Base-by-base conservation (phyloP, 768 basidiomycete genomes). In the Leccinellum albellum region DNA sequence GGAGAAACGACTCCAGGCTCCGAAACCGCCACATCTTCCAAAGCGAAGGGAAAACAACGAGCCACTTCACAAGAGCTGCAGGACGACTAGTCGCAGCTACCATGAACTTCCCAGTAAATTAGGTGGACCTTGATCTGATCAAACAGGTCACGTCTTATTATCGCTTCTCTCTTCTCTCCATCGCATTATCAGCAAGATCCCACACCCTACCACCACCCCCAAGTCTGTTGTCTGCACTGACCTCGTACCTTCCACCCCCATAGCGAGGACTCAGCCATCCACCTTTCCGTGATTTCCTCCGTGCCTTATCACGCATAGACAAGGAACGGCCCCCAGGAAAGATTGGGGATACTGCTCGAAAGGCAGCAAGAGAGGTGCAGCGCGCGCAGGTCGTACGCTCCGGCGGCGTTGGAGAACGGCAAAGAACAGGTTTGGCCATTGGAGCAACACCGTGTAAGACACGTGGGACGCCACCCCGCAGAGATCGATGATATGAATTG, bases 311-410 rank as follows among this genome's bases (percentile, higher is more conserved):
- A 13, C 73, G 82, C 24, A 81, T 89, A 57, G 89, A 91, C 70
- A 76, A 77, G 55, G 80, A 78, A 58, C 78, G 88, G 6, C 86
- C 86, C 4, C 84, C 81, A 32, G 79, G 78, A 23, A 72, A 82
- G 70, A 79, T 89, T 20, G 86, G 88, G 10, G 87, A 88, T 56
- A 86, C 86, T 21, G 89, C 83, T 42, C 74, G 87, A 66, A 74
- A 83, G 35, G 89, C 89, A 15, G 83, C 80, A 54, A 76, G 85
- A 61, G 87, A 90, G 73, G 86, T 87, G 32, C 84, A 88, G 66
- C 75, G 89, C 46, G 83, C 78, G 23, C 78, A 79, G 42, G 85
- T 82, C 65, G 79, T 76, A 52, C 82, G 80, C 33, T 75, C 70
- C 9, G 75, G 70, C 10, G 78, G 76, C 12, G 74, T 78, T 32